phyloP scores from a whole-genome alignment of 208 protist species.

The Porcisia hertigi region DNA sequence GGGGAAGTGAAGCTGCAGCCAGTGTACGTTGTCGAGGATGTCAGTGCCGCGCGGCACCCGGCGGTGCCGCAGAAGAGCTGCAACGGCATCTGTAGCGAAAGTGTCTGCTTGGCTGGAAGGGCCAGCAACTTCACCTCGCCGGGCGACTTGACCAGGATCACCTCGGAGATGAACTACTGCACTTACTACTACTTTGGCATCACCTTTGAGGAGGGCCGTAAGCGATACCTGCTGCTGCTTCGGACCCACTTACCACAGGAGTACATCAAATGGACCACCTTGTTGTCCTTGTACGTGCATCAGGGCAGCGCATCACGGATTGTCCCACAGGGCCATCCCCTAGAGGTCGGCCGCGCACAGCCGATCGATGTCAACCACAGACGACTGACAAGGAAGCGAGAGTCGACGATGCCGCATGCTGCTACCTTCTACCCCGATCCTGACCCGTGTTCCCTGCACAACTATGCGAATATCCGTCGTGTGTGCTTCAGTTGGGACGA shows the following conservation, averaged over 20 bases:
- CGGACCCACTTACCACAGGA: conserved; percentile 34
- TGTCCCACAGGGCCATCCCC: conserved; percentile 51
- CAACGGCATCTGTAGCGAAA: conserved; percentile 40
- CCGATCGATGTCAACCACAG: conserved; percentile 32
- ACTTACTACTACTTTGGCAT: conserved; percentile 64
- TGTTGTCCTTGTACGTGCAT: conserved; percentile 50
- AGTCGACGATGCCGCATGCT: conserved; percentile 27
- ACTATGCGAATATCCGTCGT: conserved; percentile 34
- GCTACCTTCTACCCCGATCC: conserved; percentile 29
- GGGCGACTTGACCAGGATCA: neutral
- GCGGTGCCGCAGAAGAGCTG: conserved; percentile 30
- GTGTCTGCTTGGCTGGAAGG: conserved; percentile 4
- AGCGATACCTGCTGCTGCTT: conserved; percentile 57
- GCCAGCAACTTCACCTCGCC: neutral
- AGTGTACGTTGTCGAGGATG: conserved; percentile 57
- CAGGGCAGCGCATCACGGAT: conserved; percentile 42
- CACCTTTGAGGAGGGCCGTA: conserved; percentile 46
- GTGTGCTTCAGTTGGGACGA: conserved; percentile 54
- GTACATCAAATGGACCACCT: conserved; percentile 50
- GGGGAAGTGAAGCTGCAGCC: conserved; percentile 36
- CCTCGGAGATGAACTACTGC: neutral
- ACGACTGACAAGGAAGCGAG: conserved; percentile 30
- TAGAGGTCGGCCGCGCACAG: conserved; percentile 29
- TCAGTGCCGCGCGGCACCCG: conserved; percentile 44
- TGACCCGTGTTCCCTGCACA: conserved; percentile 28